Conservation (phyloP, 164 flowering plant species). For the Umbellularia californica region DNA sequence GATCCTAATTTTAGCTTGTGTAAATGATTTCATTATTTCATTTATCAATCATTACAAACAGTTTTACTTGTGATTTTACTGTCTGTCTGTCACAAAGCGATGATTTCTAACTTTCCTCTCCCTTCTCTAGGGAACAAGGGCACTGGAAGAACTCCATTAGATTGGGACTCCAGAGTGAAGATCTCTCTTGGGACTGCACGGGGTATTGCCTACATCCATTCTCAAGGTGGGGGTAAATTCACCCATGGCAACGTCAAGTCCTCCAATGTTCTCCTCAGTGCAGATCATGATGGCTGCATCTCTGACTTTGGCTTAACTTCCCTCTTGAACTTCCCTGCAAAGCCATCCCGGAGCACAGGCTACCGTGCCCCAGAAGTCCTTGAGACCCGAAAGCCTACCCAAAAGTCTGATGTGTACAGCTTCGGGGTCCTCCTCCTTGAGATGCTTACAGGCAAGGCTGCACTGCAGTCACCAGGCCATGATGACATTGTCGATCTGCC, state of each 20-base stretch:
- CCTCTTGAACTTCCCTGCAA: constrained; percentile 57
- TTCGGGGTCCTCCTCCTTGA: constrained; percentile 84
- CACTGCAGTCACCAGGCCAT: constrained; percentile 57
- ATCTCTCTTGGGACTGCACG: constrained; percentile 80
- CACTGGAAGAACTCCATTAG: constrained; percentile 63
- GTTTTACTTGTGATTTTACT: not conserved
- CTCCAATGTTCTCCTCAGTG: constrained; percentile 70
- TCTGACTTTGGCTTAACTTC: constrained; percentile 78
- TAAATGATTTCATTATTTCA: too few species aligned
- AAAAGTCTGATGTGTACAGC: constrained; percentile 86
- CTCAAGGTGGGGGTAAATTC: constrained; percentile 46
- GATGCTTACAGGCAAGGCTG: constrained; percentile 82
- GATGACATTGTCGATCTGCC: constrained; percentile 90
- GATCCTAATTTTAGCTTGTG: too few species aligned
- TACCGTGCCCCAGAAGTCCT: constrained; percentile 89
- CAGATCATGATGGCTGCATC: constrained; percentile 52
- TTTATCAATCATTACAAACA: too few species aligned
- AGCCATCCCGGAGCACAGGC: constrained; percentile 58
- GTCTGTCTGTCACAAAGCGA: not conserved
- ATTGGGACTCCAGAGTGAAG: constrained; percentile 62
- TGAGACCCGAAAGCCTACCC: constrained; percentile 70
- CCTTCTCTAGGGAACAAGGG: constrained; percentile 59
- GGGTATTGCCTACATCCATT: constrained; percentile 66
- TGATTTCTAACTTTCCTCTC: not conserved
- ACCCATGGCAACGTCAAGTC: constrained; percentile 84